Evolutionary conservation across 352 stramenopile species (phyloP).

Genomic region (Pythium brassicae): DNA sequence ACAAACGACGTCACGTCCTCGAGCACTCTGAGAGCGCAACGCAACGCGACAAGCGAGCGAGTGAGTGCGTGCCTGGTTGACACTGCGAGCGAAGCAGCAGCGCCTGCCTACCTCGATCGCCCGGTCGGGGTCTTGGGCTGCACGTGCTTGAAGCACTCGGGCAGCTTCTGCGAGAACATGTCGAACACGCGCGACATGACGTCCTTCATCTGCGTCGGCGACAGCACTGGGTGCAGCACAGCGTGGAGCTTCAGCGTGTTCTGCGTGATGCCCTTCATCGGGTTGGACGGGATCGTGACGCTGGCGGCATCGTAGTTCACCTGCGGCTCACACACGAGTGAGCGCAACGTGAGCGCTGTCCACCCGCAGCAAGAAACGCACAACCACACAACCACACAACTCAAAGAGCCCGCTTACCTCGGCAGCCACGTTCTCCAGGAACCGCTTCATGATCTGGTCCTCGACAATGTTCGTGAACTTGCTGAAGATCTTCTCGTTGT

Average conservation of each 20-base stretch:
- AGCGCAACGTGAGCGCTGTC: neutral
- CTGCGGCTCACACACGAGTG: constrained; percentile 23
- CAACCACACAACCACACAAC: neutral
- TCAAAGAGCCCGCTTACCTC: constrained; percentile 30
- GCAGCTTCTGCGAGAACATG: constrained; percentile 87
- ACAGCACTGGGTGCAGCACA: constrained; percentile 91
- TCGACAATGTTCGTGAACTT: constrained; percentile 98
- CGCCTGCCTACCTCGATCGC: constrained; percentile 49
- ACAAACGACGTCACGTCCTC: constrained; percentile 75
- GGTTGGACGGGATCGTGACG: constrained; percentile 63
- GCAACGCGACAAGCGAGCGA: neutral
- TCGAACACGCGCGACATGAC: constrained; percentile 91
- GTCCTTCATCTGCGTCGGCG: constrained; percentile 93
- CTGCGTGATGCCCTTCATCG: constrained; percentile 92
- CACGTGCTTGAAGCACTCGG: constrained; percentile 85
- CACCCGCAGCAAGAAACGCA: neutral
- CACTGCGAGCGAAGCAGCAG: neutral
- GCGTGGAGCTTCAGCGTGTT: constrained; percentile 95
- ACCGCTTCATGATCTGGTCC: constrained; percentile 94
- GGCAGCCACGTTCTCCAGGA: constrained; percentile 70
- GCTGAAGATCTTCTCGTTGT: constrained; percentile 96
- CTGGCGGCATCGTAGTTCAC: constrained; percentile 67
- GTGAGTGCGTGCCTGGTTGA: neutral
- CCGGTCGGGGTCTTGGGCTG: constrained; percentile 68
- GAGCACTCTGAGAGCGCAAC: constrained; percentile 36